Evolutionary conservation across 768 basidiomycete genomes (phyloP).

Genomic region (Leucosporidium creatinivorum): DNA sequence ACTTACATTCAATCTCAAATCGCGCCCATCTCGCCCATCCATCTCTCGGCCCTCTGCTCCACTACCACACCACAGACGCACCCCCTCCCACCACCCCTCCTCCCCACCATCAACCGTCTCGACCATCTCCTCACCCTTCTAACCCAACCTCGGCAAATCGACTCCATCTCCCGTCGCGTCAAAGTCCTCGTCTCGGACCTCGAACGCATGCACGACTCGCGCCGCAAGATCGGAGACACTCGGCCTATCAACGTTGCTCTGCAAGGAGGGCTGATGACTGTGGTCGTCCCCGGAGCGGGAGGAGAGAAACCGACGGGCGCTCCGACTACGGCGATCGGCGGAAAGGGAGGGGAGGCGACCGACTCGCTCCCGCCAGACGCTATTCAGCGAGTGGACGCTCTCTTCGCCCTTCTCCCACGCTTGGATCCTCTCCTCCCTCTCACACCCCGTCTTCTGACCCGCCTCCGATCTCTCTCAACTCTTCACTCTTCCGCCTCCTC

Average conservation of each 20-base stretch:
- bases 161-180: slow-evolving; percentile 85
- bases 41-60: not conserved
- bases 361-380: slow-evolving; percentile 39
- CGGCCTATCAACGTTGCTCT: slow-evolving; percentile 36
- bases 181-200: slow-evolving; percentile 88
- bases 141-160: slow-evolving; percentile 91
- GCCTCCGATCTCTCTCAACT: slow-evolving; percentile 71
- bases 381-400: slow-evolving; percentile 39
- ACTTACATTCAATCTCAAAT: not conserved
- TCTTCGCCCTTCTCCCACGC: slow-evolving; percentile 44
- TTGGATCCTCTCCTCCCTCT: slow-evolving; percentile 47
- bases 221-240: slow-evolving; percentile 39
- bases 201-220: slow-evolving; percentile 59
- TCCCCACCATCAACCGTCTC: slow-evolving; percentile 71
- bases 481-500: slow-evolving; percentile 75
- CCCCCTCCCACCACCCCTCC: slow-evolving; percentile 55
- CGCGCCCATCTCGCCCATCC: not conserved
- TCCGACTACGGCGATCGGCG: not conserved
- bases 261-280: slow-evolving; percentile 31
- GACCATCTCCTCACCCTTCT: slow-evolving; percentile 79
- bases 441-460: slow-evolving; percentile 71
- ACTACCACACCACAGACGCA: not conserved
- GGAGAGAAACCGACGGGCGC: slow-evolving; percentile 6
- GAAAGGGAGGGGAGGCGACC: not conserved
- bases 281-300: slow-evolving; percentile 7